Conservation (phyloP, 176 grass and related monocot genomes). For the Musa troglodytarum region DNA sequence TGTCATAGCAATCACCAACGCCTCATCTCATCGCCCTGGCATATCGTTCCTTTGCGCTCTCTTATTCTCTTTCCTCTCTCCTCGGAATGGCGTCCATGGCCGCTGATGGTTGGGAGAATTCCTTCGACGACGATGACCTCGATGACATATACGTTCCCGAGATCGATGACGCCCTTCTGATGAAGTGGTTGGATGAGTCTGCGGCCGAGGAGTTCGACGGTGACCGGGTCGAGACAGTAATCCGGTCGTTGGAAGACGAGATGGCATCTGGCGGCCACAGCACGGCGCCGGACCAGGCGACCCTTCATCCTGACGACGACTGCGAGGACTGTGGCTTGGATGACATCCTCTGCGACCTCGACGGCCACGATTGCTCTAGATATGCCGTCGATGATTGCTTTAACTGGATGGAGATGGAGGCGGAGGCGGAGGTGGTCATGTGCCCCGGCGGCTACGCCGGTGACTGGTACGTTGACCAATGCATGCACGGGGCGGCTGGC, state of each 20-base stretch:
- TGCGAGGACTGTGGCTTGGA: slow-evolving; percentile 12
- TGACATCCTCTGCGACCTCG: slow-evolving; percentile 30
- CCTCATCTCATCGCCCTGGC: too few relatives aligned
- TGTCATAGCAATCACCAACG: too few relatives aligned
- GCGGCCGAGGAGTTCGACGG: slow-evolving; percentile 1
- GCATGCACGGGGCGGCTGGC: neutral
- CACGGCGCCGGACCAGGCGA: neutral
- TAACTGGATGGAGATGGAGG: slow-evolving; percentile 29
- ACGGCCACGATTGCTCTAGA: neutral
- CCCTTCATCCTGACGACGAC: slow-evolving; percentile 1
- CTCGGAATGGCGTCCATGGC: neutral
- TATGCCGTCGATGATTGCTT: slow-evolving; percentile 5
- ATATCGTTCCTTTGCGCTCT: too few relatives aligned
- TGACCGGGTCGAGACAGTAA: slow-evolving; percentile 29
- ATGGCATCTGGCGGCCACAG: neutral
- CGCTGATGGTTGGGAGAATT: neutral
- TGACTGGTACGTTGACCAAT: slow-evolving; percentile 23
- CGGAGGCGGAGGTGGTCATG: neutral
- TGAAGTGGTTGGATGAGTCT: slow-evolving; percentile 46
- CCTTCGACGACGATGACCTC: neutral
- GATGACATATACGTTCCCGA: slow-evolving; percentile 19
- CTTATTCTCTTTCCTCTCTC: too few relatives aligned
- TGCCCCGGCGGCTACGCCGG: slow-evolving; percentile 18
- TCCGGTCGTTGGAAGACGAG: slow-evolving; percentile 51
- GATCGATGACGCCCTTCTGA: slow-evolving; percentile 27